A percentile compares a stretch with the other conserved stretches of the same genome.
These are phyloP conservation scores for Hibiscus syriacus DNA, from an alignment of 345 rosid species.

Conservation along the genomic window DNA sequence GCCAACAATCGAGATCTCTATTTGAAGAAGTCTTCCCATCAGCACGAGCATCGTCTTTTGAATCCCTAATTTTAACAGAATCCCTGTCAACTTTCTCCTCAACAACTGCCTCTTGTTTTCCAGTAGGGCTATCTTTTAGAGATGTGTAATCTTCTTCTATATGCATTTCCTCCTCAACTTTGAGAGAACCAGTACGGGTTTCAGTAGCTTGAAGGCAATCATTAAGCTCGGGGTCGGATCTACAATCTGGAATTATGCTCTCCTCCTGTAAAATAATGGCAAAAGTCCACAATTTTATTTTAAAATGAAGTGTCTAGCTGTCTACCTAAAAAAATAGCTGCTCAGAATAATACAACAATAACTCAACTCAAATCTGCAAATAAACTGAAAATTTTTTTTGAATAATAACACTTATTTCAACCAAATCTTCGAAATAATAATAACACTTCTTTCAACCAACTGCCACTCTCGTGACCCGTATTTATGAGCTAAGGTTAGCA, in stretches of 20 bases:
- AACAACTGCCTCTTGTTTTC: constrained; percentile 17
- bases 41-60: neutral
- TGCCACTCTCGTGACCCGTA: neutral
- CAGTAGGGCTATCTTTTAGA: constrained; percentile 19
- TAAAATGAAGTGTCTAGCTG: too few relatives aligned
- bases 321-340: neutral
- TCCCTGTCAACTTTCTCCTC: constrained; percentile 27
- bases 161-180: constrained; percentile 19
- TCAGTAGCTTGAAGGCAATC: constrained; percentile 20
- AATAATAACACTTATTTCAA: too few relatives aligned
- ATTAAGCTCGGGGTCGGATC: constrained; percentile 15
- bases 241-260: too few relatives aligned
- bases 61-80: constrained; percentile 20
- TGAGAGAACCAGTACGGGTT: constrained; percentile 16
- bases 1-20: too few relatives aligned
- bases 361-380: neutral
- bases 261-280: constrained; percentile 36
- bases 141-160: constrained; percentile 18
- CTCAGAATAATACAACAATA: neutral
- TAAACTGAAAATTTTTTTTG: neutral
- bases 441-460: neutral
- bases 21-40: too few relatives aligned
- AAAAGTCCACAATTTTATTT: neutral
- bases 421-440: neutral
- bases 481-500: neutral